These are phyloP conservation scores for Pisolithus sp. DNA, from an alignment of 768 basidiomycete species.

Conservation along the genomic window DNA sequence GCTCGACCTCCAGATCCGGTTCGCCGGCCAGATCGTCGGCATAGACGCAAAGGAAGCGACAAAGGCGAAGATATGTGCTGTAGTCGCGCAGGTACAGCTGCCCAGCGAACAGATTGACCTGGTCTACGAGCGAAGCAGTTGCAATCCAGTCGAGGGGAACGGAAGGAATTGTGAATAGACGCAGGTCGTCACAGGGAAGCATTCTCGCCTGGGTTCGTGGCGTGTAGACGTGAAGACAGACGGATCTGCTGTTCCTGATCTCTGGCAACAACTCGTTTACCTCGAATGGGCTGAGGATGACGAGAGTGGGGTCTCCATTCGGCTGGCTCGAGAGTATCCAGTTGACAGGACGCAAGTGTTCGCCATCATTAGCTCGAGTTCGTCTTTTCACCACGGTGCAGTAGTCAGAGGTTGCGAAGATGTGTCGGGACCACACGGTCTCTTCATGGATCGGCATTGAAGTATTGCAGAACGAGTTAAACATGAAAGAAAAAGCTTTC, in stretches of 20 bases:
- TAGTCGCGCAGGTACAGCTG: conserved; percentile 36
- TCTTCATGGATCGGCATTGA: conserved; percentile 11
- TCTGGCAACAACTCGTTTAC: conserved; percentile 30
- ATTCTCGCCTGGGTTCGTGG: conserved; percentile 28
- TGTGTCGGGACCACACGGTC: conserved; percentile 9
- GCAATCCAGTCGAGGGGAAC: conserved; percentile 8
- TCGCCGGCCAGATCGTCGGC: conserved; percentile 40
- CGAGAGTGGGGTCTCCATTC: neutral
- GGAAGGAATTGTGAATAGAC: conserved; percentile 7
- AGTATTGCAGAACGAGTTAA: conserved; percentile 4
- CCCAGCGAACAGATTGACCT: conserved; percentile 41
- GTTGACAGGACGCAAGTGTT: conserved; percentile 9
- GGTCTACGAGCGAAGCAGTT: conserved; percentile 13
- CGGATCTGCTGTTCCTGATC: conserved; percentile 25
- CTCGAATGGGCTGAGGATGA: conserved; percentile 35
- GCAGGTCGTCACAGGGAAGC: conserved; percentile 27
- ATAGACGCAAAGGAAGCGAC: conserved; percentile 32
- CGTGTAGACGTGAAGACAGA: conserved; percentile 34
- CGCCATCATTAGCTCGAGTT: neutral
- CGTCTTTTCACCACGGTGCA: no score
- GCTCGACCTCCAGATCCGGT: conserved; percentile 29
- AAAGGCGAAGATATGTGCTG: conserved; percentile 28
- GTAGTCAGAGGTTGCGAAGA: no score
- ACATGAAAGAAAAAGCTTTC: neutral
- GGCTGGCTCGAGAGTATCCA: conserved; percentile 15